Base-by-base conservation (phyloP, 139 green algal species). In the Tetradesmus lagerheimii region DNA sequence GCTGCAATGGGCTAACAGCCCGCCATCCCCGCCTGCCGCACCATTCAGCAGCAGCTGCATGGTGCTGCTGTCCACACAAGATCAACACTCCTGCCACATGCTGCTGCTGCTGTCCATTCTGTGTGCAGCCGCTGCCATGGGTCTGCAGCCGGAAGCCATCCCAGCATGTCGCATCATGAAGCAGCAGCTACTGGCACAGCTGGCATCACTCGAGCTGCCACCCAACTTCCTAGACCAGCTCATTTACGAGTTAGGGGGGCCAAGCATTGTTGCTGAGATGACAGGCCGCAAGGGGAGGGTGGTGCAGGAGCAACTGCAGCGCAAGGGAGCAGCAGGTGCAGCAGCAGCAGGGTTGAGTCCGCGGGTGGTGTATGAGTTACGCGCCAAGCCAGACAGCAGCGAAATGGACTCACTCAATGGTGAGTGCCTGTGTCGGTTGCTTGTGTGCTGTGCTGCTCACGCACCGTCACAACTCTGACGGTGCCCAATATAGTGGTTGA, bases 221-320 rank as follows among this genome's bases (percentile, higher is more conserved):
- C 91, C 95, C 83, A 99, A 99, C 94, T 98, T 98, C 91, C 93
- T 99, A 41, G 97, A 99, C 89, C 83, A 96, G 89, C 87, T 99
- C 15, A 94, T 99, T 1, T 92, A 98, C 76, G 77, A 93, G 89
- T 91, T 99, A 87, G 97, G 97, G 0, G 97, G 97, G 9, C 93
- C 95, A 27, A 37, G 41, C 20, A 34, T 90, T 84, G 94, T 96
- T n/a, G 95, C 96, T 8, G 97, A 98, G 93, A 98, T 98, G 95
- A 98, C 97, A 1, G 96, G 95, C 14, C 89, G 96, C 76, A 96
- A 95, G 80, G 95, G 92, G 0, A 92, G 96, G 8, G 90, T 98
- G 16, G 94, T 97, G 78, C 62, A 90, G 0, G 86, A 87, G 57
- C 57, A 85, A 20, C 57, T 41, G 5, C 45, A 85, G 29, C 57